These are phyloP conservation scores for Diplosphaera chodatii DNA, from an alignment of 139 green algal genomes.

Conservation along the genomic window DNA sequence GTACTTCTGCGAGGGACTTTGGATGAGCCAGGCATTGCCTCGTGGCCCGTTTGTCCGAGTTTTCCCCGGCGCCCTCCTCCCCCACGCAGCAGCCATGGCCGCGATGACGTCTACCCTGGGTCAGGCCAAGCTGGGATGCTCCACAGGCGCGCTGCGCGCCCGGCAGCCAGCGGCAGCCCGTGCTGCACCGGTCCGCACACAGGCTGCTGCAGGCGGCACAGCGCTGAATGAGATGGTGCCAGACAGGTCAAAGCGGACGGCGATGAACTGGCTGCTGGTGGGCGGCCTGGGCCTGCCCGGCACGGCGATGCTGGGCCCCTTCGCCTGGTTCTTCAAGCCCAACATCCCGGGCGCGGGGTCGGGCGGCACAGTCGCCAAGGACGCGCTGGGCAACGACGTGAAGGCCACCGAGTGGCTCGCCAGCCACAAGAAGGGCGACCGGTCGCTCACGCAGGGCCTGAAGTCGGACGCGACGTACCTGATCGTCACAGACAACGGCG, in stretches of 20 bases:
- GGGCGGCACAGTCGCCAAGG: constrained; percentile 84
- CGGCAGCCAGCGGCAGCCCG: neutral
- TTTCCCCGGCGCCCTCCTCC: no score
- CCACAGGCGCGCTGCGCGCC: neutral
- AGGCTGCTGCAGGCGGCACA: neutral
- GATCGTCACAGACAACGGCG: constrained; percentile 75
- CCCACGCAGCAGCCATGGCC: neutral
- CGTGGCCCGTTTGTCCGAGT: no score
- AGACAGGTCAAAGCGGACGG: constrained; percentile 1
- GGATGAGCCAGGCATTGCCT: no score
- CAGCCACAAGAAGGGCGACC: constrained; percentile 72
- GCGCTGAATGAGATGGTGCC: neutral
- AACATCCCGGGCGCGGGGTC: constrained; percentile 49
- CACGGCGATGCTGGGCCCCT: constrained; percentile 38
- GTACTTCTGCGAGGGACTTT: no score
- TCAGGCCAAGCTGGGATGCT: neutral
- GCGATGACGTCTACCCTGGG: neutral
- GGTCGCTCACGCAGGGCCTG: constrained; percentile 87
- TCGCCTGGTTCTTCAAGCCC: constrained; percentile 18
- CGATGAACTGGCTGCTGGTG: constrained; percentile 85
- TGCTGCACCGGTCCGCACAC: neutral
- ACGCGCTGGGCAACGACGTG: constrained; percentile 93
- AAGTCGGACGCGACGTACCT: constrained; percentile 99
- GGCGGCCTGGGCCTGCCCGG: constrained; percentile 65
- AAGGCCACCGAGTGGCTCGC: constrained; percentile 73